Conservation (phyloP, 768 basidiomycete species). For the Cyclocybe aegerita region DNA sequence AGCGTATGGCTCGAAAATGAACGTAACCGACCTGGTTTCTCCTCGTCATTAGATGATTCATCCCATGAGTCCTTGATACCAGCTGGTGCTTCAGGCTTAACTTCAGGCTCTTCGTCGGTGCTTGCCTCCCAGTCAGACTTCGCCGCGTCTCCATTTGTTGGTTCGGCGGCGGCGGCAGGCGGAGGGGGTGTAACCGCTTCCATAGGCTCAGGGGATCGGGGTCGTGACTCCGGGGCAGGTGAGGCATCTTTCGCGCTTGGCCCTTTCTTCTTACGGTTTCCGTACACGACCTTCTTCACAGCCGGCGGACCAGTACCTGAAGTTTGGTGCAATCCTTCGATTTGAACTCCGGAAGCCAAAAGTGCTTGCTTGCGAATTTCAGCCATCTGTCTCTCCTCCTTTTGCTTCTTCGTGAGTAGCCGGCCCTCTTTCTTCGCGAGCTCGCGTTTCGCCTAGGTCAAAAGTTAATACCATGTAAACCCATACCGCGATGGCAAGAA, state of each 20-base stretch:
- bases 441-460: conserved; percentile 80
- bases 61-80: conserved; percentile 50
- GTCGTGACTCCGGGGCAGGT: conserved; percentile 53
- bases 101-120: conserved; percentile 49
- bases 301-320: conserved; percentile 37
- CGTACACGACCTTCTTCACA: conserved; percentile 79
- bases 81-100: conserved; percentile 19
- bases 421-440: conserved; percentile 92
- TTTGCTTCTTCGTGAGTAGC: conserved; percentile 95
- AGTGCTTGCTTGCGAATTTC: conserved; percentile 91
- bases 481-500: not conserved
- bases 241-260: conserved; percentile 51
- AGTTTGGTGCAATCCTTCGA: conserved; percentile 81
- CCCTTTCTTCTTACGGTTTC: conserved; percentile 79
- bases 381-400: conserved; percentile 87
- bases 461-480: conserved; percentile 4
- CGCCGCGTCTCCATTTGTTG: conserved; percentile 20
- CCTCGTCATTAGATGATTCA: conserved; percentile 44
- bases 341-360: conserved; percentile 83
- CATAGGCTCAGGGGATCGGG: conserved; percentile 45
- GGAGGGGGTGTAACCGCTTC: conserved; percentile 26
- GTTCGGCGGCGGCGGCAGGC: conserved; percentile 20
- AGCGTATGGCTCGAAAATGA: too few relatives aligned
- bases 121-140: conserved; percentile 69
- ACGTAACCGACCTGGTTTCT: conserved; percentile 19